Conservation (phyloP, 495 filamentous ascomycete species). For the Penicillium samsonianum region DNA sequence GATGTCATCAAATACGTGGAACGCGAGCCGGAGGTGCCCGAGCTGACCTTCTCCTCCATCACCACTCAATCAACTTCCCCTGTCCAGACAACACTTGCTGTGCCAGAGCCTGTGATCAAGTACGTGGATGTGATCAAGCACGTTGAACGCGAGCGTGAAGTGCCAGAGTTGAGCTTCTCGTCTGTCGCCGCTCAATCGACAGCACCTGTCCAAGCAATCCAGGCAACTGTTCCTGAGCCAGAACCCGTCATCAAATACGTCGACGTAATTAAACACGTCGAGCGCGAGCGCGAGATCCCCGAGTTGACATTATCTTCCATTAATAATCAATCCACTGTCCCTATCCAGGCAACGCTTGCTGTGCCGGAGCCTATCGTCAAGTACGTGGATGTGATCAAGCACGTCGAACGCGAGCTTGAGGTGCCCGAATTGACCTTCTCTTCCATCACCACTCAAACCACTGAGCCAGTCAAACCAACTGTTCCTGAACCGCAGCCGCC, state of each 20-base stretch:
- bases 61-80: constrained; percentile 38
- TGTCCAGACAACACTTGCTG: constrained; percentile 20
- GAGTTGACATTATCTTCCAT: constrained; percentile 16
- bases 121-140: constrained; percentile 12
- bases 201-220: constrained; percentile 6
- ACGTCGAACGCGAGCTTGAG: constrained; percentile 11
- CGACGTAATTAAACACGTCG: constrained; percentile 7
- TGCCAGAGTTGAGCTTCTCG: constrained; percentile 8
- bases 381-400: constrained; percentile 13
- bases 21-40: constrained; percentile 21
- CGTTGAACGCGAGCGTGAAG: constrained; percentile 10
- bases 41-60: constrained; percentile 33
- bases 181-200: constrained; percentile 8
- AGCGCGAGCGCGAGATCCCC: constrained; percentile 16
- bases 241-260: constrained; percentile 14
- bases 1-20: constrained; percentile 14
- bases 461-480: constrained; percentile 26
- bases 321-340: constrained; percentile 14
- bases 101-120: constrained; percentile 22
- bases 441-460: constrained; percentile 23
- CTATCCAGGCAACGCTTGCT: constrained; percentile 15
- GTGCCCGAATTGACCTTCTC: constrained; percentile 31
- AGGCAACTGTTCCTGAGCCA: constrained; percentile 12
- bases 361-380: constrained; percentile 15
- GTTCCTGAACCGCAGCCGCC: constrained; percentile 9